Base-by-base conservation (phyloP, 1,284 basidiomycete genomes). In the Irpex sp. region DNA sequence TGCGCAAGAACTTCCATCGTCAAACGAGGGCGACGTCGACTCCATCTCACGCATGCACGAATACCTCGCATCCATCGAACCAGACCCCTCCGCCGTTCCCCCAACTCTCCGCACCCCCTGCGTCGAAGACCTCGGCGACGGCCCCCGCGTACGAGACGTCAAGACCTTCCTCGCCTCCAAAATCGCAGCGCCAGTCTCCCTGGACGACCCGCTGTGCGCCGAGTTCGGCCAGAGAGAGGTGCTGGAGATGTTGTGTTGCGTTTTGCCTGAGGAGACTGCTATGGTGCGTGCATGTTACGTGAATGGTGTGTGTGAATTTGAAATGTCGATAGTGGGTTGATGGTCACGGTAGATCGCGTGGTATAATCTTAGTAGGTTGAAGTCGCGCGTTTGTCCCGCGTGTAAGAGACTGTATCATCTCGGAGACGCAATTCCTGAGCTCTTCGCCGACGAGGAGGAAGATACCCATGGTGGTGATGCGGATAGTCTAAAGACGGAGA, bases 281-380 rank as follows among this genome's bases (percentile, higher is more conserved):
- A 70, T 88, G 68, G 91, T 92, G 68, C 57, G 85, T 36, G 21
- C 31, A 1, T 15, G 19, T 47, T 47, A 15, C 5, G 11, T 11
- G 8, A 37, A 59, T 37, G n/a, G 9, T 13, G 15, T 5, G 9
- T 9, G 21, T 7, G 43, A 15, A 19, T 46, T 51, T 51, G 46
- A 33, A 51, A 59, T 3, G 26, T 33, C 13, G 9, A 59, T 13
- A 33, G 11, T 21, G 15, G 26, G 9, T 6, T 11, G 13, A 17
- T 19, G 4, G 21, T 19, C 21, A 26, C 21, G 21, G 31, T 63
- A 92, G 90, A 87, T 90, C n/a, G 67, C 92, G 21, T 92, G 90
- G 89, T 92, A 92, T 69, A 93, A 93, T 77, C 91, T 90, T 75
- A 90, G 87, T 70, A 82, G 90, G 2, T 71, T 78, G 4, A 81